A percentile compares a stretch with the other conserved stretches of the same genome.
These are phyloP conservation scores for Encephalitozoon intestinalis DNA, from an alignment of 371 early-diverging fungal genomes.

Conservation along the genomic window DNA sequence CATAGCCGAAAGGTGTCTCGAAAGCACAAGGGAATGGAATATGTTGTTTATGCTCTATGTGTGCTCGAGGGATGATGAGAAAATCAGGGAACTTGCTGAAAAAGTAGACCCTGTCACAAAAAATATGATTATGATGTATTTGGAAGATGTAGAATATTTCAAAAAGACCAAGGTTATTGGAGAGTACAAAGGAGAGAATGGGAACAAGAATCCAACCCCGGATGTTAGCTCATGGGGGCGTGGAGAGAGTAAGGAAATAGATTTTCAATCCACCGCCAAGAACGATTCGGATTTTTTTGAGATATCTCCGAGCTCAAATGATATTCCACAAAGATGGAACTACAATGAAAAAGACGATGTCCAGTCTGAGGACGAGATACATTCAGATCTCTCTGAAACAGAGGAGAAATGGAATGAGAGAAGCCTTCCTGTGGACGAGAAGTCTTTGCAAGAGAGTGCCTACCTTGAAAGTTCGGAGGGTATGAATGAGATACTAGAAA, in stretches of 20 bases:
- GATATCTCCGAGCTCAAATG: not conserved
- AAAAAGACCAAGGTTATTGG: not conserved
- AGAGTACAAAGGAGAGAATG: not conserved
- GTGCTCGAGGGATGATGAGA: constrained; percentile 41
- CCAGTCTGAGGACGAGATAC: not conserved
- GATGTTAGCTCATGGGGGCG: not conserved
- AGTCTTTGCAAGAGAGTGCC: not conserved
- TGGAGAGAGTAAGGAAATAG: not conserved
- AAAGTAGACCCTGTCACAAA: not conserved
- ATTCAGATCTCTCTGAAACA: not conserved
- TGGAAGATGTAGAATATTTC: constrained; percentile 24
- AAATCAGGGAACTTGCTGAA: constrained; percentile 30
- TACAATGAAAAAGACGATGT: not conserved
- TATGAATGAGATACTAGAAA: not conserved
- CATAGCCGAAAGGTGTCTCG: constrained; percentile 54
- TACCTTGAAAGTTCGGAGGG: not conserved
- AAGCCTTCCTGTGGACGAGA: not conserved
- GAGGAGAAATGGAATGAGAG: not conserved
- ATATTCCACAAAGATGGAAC: too few relatives aligned
- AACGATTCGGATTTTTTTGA: not conserved
- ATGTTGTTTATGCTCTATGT: constrained; percentile 54
- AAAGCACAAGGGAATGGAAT: constrained; percentile 27
- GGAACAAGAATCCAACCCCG: too few relatives aligned
- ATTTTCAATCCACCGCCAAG: not conserved
- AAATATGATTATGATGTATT: constrained; percentile 3